Conservation (phyloP, 2,329 filamentous ascomycete species). For the Alternaria infectoria region DNA sequence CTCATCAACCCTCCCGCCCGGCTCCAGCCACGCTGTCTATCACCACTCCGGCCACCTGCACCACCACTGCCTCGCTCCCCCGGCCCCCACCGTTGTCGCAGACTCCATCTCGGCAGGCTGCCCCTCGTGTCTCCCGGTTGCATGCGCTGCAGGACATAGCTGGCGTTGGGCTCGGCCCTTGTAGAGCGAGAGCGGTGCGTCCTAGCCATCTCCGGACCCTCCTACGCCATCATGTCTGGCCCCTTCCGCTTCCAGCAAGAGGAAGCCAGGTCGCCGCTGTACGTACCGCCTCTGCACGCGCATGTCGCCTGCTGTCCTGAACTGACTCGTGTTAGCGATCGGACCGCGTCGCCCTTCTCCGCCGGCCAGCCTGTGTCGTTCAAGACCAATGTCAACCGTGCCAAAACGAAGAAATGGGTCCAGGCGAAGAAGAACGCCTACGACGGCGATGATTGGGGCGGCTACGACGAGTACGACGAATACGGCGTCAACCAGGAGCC, state of each 20-base stretch:
- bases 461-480: slow-evolving; percentile 63
- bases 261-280: slow-evolving; percentile 48
- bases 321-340: slow-evolving; percentile 35
- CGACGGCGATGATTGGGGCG: slow-evolving; percentile 93
- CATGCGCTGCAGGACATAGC: slow-evolving; percentile 22
- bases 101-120: neutral
- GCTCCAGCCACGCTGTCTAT: slow-evolving; percentile 8
- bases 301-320: neutral
- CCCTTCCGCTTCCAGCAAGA: slow-evolving; percentile 50
- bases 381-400: slow-evolving; percentile 84
- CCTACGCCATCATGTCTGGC: slow-evolving; percentile 43
- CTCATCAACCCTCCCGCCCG: slow-evolving; percentile 1
- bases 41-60: neutral
- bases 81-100: neutral
- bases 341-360: slow-evolving; percentile 33
- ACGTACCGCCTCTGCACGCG: slow-evolving; percentile 17
- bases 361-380: slow-evolving; percentile 63
- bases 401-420: slow-evolving; percentile 94
- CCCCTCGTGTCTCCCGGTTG: slow-evolving; percentile 4
- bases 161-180: slow-evolving; percentile 24
- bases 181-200: slow-evolving; percentile 4
- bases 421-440: slow-evolving; percentile 87
- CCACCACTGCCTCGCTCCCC: neutral
- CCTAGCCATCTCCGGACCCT: neutral
- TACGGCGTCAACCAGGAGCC: slow-evolving; percentile 59